Conservation (phyloP, 2,329 filamentous ascomycete species). For the Calonectria pseudoturangicola region DNA sequence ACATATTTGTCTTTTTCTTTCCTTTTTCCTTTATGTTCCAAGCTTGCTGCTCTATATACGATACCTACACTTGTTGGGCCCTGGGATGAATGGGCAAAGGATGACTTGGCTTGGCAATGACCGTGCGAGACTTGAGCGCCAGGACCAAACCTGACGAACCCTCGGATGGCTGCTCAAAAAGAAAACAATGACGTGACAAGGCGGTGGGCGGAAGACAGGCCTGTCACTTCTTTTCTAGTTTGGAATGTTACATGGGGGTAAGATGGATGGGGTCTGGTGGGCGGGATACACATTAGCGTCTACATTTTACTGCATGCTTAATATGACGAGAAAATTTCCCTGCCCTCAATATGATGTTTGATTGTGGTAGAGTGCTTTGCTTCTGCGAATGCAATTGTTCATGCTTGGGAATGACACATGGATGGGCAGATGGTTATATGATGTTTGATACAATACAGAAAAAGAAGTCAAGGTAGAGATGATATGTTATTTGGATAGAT, state of each 20-base stretch:
- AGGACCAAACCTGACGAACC: constrained; percentile 4
- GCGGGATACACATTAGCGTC: constrained; percentile 49
- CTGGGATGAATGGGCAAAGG: constrained; percentile 32
- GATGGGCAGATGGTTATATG: no score
- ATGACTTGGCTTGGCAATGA: constrained; percentile 22
- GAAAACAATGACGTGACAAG: constrained; percentile 51
- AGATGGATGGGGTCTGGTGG: constrained; percentile 46
- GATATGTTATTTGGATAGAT: constrained; percentile 46
- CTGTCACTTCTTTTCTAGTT: constrained; percentile 44
- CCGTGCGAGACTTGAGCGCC: neutral
- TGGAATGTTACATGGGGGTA: constrained; percentile 43
- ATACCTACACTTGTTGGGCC: constrained; percentile 38
- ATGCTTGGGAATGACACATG: neutral
- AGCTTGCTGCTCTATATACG: constrained; percentile 39
- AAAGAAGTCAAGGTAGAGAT: constrained; percentile 26
- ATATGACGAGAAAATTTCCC: constrained; percentile 42
- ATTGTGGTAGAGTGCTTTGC: neutral
- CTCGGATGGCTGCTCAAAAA: constrained; percentile 41
- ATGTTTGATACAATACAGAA: neutral
- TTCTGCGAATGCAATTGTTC: no score
- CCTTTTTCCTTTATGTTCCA: constrained; percentile 11
- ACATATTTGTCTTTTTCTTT: constrained; percentile 11
- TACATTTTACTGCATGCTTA: constrained; percentile 47
- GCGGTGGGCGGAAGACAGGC: constrained; percentile 50
- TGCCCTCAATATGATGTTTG: constrained; percentile 21